Base-by-base conservation (phyloP, 1,284 basidiomycete species). In the Tilletia walkeri region DNA sequence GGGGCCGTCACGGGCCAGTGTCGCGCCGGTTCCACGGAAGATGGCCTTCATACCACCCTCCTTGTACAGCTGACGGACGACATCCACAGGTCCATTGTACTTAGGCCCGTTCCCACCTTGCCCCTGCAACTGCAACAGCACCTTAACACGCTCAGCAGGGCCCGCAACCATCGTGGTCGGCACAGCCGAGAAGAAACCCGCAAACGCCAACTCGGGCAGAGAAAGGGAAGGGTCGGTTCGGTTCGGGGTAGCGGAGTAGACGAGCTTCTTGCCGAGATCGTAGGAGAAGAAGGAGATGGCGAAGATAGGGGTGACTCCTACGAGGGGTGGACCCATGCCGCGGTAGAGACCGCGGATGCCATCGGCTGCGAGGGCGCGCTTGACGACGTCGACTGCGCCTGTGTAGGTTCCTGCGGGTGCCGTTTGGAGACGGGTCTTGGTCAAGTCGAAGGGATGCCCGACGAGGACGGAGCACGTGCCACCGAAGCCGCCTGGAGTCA, bases 201-300 rank as follows among this genome's bases (percentile, higher is more conserved):
- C 96, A 50, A 90, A 85, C 0, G 95, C 95, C 45, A 98, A 89
- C 85, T 99, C 95, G 50, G 86, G 82, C 41, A 89, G 89, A n/a
- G 90, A 89, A 59, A 99, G 86, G 38, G 86, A 83, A 67, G 88
- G 86, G 69, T 86, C 88, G 66, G 85, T 87, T 69, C 93, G 89
- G 73, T 90, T 88, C 10, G 86, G 86, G 0, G 86, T 87, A n/a
- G 83, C 70, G 20, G 89, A 83, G 78, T 90, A 89, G 69, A 98
- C 93, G 72, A 98, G 85, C 77, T 91, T 89, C 85, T 98, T 98
- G 56, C 95, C 94, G 73, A 90, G 87, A 83, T 97, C 95, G 84
- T 98, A 99, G 20, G 93, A 94, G 94, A 95, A 98, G 87, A 99
- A 99, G 3, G 94, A 97, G 61, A 99, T 87, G 14, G 96, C 96